These are phyloP conservation scores for Linum usitatissimum DNA, from an alignment of 345 rosid species.

Conservation along the genomic window DNA sequence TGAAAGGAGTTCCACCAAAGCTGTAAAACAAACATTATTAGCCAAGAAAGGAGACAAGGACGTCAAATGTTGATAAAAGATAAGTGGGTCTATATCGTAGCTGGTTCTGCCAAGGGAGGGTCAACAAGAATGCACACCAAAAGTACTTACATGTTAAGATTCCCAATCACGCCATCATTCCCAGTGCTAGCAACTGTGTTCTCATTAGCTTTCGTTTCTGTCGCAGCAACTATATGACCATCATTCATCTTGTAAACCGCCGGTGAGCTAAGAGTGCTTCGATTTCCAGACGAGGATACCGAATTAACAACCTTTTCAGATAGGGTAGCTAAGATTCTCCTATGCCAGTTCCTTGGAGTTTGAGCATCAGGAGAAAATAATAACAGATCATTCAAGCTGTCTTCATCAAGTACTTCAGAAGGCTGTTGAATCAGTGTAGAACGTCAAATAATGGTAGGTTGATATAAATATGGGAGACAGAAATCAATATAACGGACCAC, in stretches of 20 bases:
- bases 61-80: too few relatives aligned
- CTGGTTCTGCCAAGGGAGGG: neutral
- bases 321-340: constrained; percentile 29
- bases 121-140: constrained; percentile 1
- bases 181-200: constrained; percentile 21
- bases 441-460: neutral
- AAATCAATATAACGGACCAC: neutral
- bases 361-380: constrained; percentile 42
- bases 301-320: constrained; percentile 27
- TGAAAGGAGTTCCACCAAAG: constrained; percentile 80
- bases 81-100: neutral
- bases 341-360: constrained; percentile 45
- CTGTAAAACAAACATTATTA: constrained; percentile 30
- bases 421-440: constrained; percentile 37
- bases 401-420: constrained; percentile 47
- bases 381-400: constrained; percentile 32
- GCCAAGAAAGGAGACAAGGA: neutral
- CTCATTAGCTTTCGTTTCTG: constrained; percentile 22
- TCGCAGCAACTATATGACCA: constrained; percentile 26
- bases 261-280: constrained; percentile 45
- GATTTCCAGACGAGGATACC: constrained; percentile 38
- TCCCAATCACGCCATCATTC: constrained; percentile 39
- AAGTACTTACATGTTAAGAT: constrained; percentile 52
- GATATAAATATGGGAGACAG: constrained; percentile 1
- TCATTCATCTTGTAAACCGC: constrained; percentile 35